phyloP scores from a whole-genome alignment of 148 eudicot genomes.

The Vaccinium vitisidaea region DNA sequence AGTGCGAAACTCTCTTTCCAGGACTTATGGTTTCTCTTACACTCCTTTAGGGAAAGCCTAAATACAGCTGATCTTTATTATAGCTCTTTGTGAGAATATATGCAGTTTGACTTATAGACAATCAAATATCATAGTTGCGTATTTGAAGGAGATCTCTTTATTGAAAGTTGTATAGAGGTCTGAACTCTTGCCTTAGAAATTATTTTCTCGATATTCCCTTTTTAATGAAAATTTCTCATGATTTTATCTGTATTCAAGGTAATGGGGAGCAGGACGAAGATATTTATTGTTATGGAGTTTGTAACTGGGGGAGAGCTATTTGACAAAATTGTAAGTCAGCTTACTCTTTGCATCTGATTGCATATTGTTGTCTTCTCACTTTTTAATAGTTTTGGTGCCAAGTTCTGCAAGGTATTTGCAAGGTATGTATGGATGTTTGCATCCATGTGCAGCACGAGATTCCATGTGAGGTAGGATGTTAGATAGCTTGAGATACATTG shows the following conservation, averaged over 20 bases:
- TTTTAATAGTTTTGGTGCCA: background rate
- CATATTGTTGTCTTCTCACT: background rate
- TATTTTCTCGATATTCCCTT: background rate
- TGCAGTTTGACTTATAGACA: background rate
- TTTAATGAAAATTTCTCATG: background rate
- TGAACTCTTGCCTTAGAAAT: background rate
- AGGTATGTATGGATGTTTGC: too few species aligned
- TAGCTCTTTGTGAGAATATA: background rate
- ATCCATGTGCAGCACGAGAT: too few species aligned
- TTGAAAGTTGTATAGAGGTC: background rate
- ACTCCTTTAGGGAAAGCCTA: background rate
- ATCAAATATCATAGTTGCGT: background rate
- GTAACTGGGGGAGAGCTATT: conserved; percentile 96
- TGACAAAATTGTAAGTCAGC: conserved; percentile 84
- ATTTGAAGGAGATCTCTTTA: background rate
- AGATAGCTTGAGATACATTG: too few species aligned
- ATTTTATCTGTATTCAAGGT: conserved; percentile 55
- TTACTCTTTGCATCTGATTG: conserved; percentile 5
- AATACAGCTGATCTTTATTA: background rate
- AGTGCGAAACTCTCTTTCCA: background rate
- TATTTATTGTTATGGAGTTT: conserved; percentile 83
- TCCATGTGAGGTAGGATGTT: too few species aligned
- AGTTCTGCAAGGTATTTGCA: too few species aligned
- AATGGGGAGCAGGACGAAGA: conserved; percentile 93
- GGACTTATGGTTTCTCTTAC: background rate